Evolutionary conservation across 83 land plant species (phyloP).

Genomic region (Diphasiastrum complanatum): DNA sequence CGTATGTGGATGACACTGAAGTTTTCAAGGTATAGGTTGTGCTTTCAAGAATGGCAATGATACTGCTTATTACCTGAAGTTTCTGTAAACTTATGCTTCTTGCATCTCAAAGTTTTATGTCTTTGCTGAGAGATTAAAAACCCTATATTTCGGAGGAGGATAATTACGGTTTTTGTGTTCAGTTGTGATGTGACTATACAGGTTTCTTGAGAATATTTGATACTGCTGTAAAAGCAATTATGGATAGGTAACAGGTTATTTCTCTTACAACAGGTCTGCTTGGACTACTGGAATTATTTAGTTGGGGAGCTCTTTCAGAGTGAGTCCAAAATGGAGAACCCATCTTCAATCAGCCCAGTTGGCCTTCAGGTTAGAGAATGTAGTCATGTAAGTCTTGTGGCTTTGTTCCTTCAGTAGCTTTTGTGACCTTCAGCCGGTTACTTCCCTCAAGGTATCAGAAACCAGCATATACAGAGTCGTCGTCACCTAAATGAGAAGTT

Average conservation of each 20-base stretch:
- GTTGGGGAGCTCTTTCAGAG: conserved; percentile 84
- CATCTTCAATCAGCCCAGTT: conserved; percentile 57
- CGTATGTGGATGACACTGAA: conserved; percentile 97
- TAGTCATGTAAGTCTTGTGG: background rate
- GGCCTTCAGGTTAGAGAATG: conserved; percentile 66
- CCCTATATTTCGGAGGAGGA: too few species aligned
- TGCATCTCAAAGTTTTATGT: background rate
- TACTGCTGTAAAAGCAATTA: background rate
- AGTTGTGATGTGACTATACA: background rate
- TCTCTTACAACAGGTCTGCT: conserved; percentile 61
- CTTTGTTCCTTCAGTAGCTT: background rate
- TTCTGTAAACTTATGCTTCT: too few species aligned
- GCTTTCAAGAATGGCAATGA: too few species aligned
- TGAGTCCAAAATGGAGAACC: conserved; percentile 64
- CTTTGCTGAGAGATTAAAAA: background rate
- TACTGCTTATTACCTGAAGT: too few species aligned
- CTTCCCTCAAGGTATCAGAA: too few species aligned
- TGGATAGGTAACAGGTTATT: background rate
- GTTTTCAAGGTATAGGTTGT: conserved; percentile 92
- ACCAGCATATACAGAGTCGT: too few species aligned
- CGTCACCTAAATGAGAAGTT: too few species aligned
- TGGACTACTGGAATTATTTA: conserved; percentile 98
- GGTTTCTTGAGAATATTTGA: conserved; percentile 4
- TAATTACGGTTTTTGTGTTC: background rate
- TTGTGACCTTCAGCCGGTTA: too few species aligned